Percentiles rank a stretch among this genome's conserved stretches.
These are phyloP conservation scores for Aspergillus funiculosus DNA, from an alignment of 495 filamentous ascomycete species.

Conservation along the genomic window DNA sequence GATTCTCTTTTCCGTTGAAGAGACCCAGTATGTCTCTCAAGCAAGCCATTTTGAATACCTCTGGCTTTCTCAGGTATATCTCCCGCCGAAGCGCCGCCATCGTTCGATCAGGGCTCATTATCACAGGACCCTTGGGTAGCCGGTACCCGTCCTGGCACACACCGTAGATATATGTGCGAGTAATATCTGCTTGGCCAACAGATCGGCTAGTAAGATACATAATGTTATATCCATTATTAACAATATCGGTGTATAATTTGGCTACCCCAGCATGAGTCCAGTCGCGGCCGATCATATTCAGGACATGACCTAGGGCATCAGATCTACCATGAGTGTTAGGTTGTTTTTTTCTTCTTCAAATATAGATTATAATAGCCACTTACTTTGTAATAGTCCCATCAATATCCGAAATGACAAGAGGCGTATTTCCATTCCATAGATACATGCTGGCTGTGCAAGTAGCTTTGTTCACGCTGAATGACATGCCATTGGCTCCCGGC, in stretches of 20 bases:
- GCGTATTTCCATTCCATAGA: slow-evolving; percentile 80
- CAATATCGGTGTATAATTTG: slow-evolving; percentile 94
- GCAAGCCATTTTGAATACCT: slow-evolving; percentile 99
- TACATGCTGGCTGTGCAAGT: slow-evolving; percentile 91
- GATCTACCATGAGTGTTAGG: slow-evolving; percentile 43
- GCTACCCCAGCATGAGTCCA: slow-evolving; percentile 97
- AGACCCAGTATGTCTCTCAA: slow-evolving; percentile 86
- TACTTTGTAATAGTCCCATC: slow-evolving; percentile 97
- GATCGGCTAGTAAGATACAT: slow-evolving; percentile 95
- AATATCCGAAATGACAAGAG: slow-evolving; percentile 96
- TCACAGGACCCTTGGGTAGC: slow-evolving; percentile 84
- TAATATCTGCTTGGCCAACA: slow-evolving; percentile 89
- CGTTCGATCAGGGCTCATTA: slow-evolving; percentile 90
- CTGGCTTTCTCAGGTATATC: slow-evolving; percentile 91
- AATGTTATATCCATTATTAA: slow-evolving; percentile 94
- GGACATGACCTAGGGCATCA: slow-evolving; percentile 92
- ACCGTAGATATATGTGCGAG: slow-evolving; percentile 82
- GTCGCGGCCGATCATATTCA: slow-evolving; percentile 96
- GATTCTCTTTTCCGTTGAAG: slow-evolving; percentile 70
- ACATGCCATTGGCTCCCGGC: slow-evolving; percentile 81
- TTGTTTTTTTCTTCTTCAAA: slow-evolving; percentile 1
- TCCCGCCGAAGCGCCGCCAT: slow-evolving; percentile 93
- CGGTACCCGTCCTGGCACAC: slow-evolving; percentile 83
- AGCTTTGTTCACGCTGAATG: slow-evolving; percentile 91
- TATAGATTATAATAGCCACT: slow-evolving; percentile 14